Base-by-base conservation (phyloP, 805 yeast genomes). In the Blastobotrys americana region DNA sequence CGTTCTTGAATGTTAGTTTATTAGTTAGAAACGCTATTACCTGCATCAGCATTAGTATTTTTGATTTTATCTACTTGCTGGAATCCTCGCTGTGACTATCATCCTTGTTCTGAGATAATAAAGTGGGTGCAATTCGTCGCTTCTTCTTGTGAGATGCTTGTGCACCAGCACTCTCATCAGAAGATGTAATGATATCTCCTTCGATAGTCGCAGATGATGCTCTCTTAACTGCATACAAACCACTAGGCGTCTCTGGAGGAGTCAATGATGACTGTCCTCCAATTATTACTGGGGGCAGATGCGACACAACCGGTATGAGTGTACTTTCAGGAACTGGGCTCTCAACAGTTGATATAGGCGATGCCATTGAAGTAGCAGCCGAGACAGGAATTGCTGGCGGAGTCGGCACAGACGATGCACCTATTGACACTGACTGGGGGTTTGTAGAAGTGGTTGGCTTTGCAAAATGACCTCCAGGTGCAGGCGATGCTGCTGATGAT, bases 51-150 rank as follows among this genome's bases (percentile, higher is more conserved):
- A n/a, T n/a, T n/a, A n/a, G n/a, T n/a, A n/a, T n/a, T n/a, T n/a
- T n/a, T n/a, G n/a, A n/a, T n/a, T n/a, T n/a, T n/a, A n/a, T n/a
- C n/a, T n/a, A n/a, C n/a, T n/a, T n/a, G n/a, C n/a, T n/a, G n/a
- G n/a, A n/a, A n/a, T n/a, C n/a, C n/a, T n/a, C n/a, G n/a, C n/a
- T n/a, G n/a, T n/a, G n/a, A n/a, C n/a, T n/a, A n/a, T n/a, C n/a
- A n/a, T n/a, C n/a, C n/a, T n/a, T n/a, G n/a, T n/a, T n/a, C n/a
- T n/a, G n/a, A n/a, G n/a, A n/a, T n/a, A n/a, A n/a, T n/a, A 66
- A 45, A 2, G 65, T 65, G 3, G 72, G 71, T 3, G 63, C 61
- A 25, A 68, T 53, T 44, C 69, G 58, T 42, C 71, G 58, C 48
- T 66, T 68, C 47, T 64, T 60, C 41, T 60, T 58, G n/a, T n/a